Percentiles rank a stretch among this genome's conserved stretches.
phyloP scores from a whole-genome alignment of 805 yeast species.

The Phaffomyces thermotolerans region DNA sequence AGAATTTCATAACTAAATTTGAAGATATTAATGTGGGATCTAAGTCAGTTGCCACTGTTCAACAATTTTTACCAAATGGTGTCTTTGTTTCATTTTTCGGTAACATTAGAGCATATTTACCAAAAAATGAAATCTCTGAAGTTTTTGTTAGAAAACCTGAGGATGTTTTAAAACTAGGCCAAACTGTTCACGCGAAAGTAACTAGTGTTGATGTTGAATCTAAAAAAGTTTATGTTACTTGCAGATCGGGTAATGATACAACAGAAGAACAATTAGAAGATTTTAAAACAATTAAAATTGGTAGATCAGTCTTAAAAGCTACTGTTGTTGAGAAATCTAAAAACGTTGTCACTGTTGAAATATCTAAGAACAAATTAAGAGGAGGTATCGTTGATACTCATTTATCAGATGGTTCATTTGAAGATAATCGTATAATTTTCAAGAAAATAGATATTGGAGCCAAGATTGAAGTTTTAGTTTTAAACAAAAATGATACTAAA shows the following conservation, averaged over 20 bases:
- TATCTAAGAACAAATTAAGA: constrained; percentile 39
- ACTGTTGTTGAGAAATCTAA: constrained; percentile 67
- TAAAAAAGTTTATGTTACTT: constrained; percentile 59
- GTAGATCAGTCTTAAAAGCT: constrained; percentile 54
- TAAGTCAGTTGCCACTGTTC: constrained; percentile 67
- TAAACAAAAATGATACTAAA: constrained; percentile 58
- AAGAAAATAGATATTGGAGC: constrained; percentile 63
- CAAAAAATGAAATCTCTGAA: constrained; percentile 85
- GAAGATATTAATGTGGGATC: constrained; percentile 49
- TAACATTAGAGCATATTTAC: constrained; percentile 68
- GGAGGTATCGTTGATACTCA: constrained; percentile 75
- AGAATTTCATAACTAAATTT: constrained; percentile 32
- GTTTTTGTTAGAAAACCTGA: constrained; percentile 71
- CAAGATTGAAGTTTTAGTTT: constrained; percentile 47
- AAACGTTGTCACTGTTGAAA: constrained; percentile 62
- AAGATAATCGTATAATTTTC: constrained; percentile 58
- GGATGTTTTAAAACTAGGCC: constrained; percentile 76
- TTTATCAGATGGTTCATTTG: constrained; percentile 66
- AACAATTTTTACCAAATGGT: constrained; percentile 65
- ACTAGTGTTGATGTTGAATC: constrained; percentile 46
- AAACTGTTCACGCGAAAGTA: constrained; percentile 70
- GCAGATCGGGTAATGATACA: constrained; percentile 55
- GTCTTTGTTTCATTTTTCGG: constrained; percentile 83
- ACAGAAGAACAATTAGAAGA: constrained; percentile 38
- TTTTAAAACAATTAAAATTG: constrained; percentile 45